phyloP scores from a whole-genome alignment of 2,329 filamentous ascomycete species.

The Fusarium subglutinans region DNA sequence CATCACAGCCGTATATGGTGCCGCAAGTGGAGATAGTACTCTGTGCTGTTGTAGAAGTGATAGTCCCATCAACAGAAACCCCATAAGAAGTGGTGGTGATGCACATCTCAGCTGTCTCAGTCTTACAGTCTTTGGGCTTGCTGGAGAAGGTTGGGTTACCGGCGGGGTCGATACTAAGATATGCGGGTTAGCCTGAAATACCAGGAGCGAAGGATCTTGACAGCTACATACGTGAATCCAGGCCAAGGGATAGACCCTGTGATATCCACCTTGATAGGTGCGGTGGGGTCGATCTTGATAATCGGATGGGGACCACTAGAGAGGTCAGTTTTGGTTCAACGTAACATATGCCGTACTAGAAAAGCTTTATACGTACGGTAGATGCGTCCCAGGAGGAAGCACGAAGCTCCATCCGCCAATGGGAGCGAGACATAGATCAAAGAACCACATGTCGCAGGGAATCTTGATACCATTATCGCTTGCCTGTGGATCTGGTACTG shows the following conservation, averaged over 20 bases:
- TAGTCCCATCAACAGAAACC: not conserved
- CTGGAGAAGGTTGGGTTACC: not conserved
- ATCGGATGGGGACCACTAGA: not conserved
- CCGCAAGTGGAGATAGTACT: not conserved
- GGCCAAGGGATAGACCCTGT: not conserved
- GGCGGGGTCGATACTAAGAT: not conserved
- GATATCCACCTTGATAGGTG: not conserved
- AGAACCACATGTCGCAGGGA: not conserved
- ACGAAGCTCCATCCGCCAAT: not conserved
- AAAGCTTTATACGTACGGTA: fast-evolving
- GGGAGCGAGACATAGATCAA: not conserved
- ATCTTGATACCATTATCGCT: not conserved
- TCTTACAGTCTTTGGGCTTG: not conserved
- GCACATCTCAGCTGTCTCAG: not conserved
- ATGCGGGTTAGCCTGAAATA: not conserved
- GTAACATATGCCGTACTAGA: not conserved
- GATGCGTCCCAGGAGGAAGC: not conserved
- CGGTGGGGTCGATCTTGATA: not conserved
- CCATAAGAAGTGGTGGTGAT: not conserved
- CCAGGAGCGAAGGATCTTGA: not conserved
- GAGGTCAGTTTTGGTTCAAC: fast-evolving
- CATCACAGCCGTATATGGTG: not conserved
- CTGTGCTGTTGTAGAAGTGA: not conserved
- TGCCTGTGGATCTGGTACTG: not conserved
- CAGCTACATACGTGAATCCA: not conserved